Base-by-base conservation (phyloP, 2,329 filamentous ascomycete genomes). In the Fusarium sp. region DNA sequence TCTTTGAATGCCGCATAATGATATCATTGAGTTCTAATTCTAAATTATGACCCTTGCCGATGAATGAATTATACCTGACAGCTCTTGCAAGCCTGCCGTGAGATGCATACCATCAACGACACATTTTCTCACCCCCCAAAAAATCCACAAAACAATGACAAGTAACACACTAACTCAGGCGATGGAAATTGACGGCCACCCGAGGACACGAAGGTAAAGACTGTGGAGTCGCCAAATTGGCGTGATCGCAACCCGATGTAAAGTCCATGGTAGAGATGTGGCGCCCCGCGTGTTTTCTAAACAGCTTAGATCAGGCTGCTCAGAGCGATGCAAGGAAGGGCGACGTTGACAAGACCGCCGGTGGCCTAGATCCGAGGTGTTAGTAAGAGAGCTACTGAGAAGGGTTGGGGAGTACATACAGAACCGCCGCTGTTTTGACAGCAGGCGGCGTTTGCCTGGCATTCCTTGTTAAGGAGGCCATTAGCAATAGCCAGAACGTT, bases 381-480 rank as follows among this genome's bases (percentile, higher is more conserved):
- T 35, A 52, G 45, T 49, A 22, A 4, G 14, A 11, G 2, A 8
- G 7, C 3, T 13, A n/a, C 8, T 26, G 5, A 20, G 1, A 15
- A 5, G 1, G 17, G 2, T 12, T 11, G 4, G 20, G 5, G 22
- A 17, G 4, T 4, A 51, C 44, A 1, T 51, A 59, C 56, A 5
- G 14, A 22, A 8, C 33, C 26, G 26, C 33, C 42, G 14, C 45
- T 65, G 44, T 65, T 26, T 14, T 65, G 62, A 18, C 56, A 65
- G 18, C 62, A 65, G n/a, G 62, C 56, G 3, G 62, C 62, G 10
- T 61, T 61, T 18, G 62, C 62, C 38, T 49, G 31, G 56, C 62
- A 65, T 20, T 65, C 56, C 56, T 65, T 65, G 38, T 65, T 61
- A 3, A 65, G 62, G 28, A 65, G 62, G 45, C 15, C 10, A 6